Evolutionary conservation across 1,284 basidiomycete genomes (phyloP).

Genomic region (Kalmanozyma brasiliensis): DNA sequence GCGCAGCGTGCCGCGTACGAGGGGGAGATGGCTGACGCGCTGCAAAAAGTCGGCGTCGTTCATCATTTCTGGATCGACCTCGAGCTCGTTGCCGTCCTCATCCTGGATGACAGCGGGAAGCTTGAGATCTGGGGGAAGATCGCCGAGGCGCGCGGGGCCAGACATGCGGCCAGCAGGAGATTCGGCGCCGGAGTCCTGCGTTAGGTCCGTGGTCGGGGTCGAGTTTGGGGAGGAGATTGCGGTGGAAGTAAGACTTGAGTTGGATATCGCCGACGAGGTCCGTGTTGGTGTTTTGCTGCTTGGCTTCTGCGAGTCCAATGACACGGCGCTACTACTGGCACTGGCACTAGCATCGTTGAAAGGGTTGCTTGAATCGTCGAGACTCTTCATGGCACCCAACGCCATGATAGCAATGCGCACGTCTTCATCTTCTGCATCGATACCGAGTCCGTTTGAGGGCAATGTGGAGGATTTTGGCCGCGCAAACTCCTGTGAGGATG

Average conservation of each 20-base stretch:
- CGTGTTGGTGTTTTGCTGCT: conserved; percentile 26
- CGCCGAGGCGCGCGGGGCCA: conserved; percentile 44
- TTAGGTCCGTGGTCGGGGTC: conserved; percentile 55
- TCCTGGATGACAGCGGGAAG: conserved; percentile 60
- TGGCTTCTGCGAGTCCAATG: conserved; percentile 22
- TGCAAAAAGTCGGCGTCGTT: conserved; percentile 57
- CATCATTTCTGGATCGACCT: conserved; percentile 59
- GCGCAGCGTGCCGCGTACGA: conserved; percentile 77
- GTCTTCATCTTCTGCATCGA: conserved; percentile 57
- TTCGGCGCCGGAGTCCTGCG: conserved; percentile 41
- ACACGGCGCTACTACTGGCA: conserved; percentile 25
- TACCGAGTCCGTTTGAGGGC: conserved; percentile 31
- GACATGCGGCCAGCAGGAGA: conserved; percentile 31
- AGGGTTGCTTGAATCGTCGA: conserved; percentile 39
- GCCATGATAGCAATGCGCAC: conserved; percentile 61
- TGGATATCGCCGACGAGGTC: conserved; percentile 52
- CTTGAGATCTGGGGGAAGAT: conserved; percentile 57
- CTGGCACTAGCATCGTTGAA: conserved; percentile 16
- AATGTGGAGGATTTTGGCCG: conserved; percentile 3
- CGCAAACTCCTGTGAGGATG: conserved; percentile 25
- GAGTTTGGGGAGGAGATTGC: conserved; percentile 57
- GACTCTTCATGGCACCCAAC: conserved; percentile 56
- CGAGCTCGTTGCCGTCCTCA: conserved; percentile 56
- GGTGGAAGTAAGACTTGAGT: conserved; percentile 50
- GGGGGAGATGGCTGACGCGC: conserved; percentile 67